Base-by-base conservation (phyloP, 305 asterid genomes). In the Ajuga reptans region DNA sequence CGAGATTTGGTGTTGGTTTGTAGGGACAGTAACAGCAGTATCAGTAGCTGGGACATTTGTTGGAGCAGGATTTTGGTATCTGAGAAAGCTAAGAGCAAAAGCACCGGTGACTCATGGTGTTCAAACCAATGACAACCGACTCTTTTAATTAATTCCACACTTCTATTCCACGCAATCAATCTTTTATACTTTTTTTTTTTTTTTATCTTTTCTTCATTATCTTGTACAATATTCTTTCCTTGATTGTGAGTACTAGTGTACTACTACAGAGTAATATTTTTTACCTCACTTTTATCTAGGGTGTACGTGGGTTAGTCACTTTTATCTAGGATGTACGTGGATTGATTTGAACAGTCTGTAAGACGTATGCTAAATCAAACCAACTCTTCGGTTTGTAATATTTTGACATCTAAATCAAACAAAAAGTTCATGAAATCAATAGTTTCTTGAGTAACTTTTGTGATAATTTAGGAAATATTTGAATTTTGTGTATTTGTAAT, bases 71-170 rank as follows among this genome's bases (percentile, higher is more conserved):
- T 75, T 93, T 42, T 93, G 96, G 98, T 93, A 88, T 68, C 74
- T 90, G 34, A 81, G 69, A 55, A 90, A 87, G 78, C 47, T 93
- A 72, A 89, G 92, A 79, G 77, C 91, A 24, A 88, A 82, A 80
- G 90, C 96, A 3, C 92, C 96, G 0, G 96, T 93, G 1, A 90
- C 88, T 39, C 98, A 93, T 73, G 98, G 98, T 21, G 96, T 93
- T 41, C 86, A 90, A 74, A 88, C 72, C 80, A 93, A 86, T 50
- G 98, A 90, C 65, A 93, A 93, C 31, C 78, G 98, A 34, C 93
- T 90, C 63, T 93, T 90, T 39, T 92, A 7, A 2, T 21, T n/a
- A n/a, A 53, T 68, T 12, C 6, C 37, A 47, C 37, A 17, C 58
- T 39, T 17, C 12, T 7, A 1, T 56, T 59, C 39, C 69, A 76